These are phyloP conservation scores for Aristolochia contorta DNA, from an alignment of 164 flowering plant genomes.

Conservation along the genomic window DNA sequence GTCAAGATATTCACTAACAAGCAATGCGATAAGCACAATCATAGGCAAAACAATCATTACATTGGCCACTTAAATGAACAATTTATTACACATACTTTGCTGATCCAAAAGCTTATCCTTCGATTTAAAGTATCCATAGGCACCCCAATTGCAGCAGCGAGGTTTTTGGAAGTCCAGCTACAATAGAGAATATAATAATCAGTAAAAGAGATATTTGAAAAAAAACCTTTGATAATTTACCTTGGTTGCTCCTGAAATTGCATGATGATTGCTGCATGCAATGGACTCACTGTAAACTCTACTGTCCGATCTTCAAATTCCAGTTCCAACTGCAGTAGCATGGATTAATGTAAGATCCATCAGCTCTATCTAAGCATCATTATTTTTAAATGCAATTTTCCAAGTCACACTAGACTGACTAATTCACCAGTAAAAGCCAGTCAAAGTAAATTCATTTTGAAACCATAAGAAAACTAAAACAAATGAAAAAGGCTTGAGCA, in stretches of 20 bases:
- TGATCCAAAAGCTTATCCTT: slow-evolving; percentile 86
- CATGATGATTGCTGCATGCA: slow-evolving; percentile 87
- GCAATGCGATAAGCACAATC: not conserved
- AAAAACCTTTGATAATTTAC: slow-evolving; percentile 22
- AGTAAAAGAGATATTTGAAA: slow-evolving; percentile 1
- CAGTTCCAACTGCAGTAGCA: slow-evolving; percentile 64
- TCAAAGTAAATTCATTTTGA: not conserved
- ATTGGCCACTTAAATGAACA: not conserved
- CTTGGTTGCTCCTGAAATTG: slow-evolving; percentile 79
- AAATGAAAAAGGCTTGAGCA: not conserved
- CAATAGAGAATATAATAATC: slow-evolving; percentile 11
- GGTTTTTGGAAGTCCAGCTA: slow-evolving; percentile 87
- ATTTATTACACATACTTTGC: slow-evolving; percentile 45
- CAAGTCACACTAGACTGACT: not conserved
- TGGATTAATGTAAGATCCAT: not conserved
- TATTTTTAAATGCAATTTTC: not conserved
- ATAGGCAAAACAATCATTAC: not conserved
- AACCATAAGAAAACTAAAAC: not conserved
- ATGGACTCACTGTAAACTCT: slow-evolving; percentile 76
- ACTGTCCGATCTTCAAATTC: slow-evolving; percentile 76
- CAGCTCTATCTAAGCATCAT: not conserved
- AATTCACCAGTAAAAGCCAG: not conserved
- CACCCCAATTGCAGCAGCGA: slow-evolving; percentile 73
- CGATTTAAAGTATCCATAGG: slow-evolving; percentile 68
- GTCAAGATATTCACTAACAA: not conserved